Conservation (phyloP, 2,329 filamentous ascomycete species). For the Phoma sp. region DNA sequence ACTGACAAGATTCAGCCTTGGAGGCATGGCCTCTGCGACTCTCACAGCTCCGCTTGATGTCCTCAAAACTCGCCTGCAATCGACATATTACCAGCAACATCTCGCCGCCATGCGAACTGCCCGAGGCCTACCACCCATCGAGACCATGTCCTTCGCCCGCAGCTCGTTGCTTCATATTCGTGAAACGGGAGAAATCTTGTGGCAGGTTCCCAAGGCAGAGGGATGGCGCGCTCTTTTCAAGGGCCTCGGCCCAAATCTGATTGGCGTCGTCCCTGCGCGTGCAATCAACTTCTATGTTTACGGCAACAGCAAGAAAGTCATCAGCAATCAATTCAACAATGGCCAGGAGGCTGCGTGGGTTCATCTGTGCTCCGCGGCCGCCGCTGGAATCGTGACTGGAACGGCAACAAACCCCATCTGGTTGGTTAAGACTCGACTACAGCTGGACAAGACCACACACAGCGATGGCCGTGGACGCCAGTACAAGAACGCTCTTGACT, state of each 20-base stretch:
- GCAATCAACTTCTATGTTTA: constrained; percentile 95
- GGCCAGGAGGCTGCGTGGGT: constrained; percentile 74
- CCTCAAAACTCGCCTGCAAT: constrained; percentile 89
- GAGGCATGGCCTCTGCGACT: constrained; percentile 90
- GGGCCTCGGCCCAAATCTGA: constrained; percentile 85
- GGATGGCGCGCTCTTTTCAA: constrained; percentile 91
- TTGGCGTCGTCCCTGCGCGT: constrained; percentile 86
- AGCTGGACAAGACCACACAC: constrained; percentile 85
- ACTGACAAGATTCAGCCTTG: constrained; percentile 63
- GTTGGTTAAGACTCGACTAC: constrained; percentile 91
- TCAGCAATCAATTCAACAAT: constrained; percentile 75
- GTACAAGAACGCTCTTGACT: constrained; percentile 89
- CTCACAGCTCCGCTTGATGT: constrained; percentile 94
- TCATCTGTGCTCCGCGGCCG: constrained; percentile 76
- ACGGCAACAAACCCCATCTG: constrained; percentile 96
- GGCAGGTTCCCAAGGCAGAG: constrained; percentile 78
- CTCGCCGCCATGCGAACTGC: constrained; percentile 71
- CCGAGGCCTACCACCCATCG: constrained; percentile 59
- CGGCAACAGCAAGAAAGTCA: constrained; percentile 85
- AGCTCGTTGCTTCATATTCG: constrained; percentile 75
- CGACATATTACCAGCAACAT: constrained; percentile 90
- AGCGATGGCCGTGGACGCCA: constrained; percentile 65
- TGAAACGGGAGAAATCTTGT: constrained; percentile 86
- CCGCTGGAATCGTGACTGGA: constrained; percentile 82
- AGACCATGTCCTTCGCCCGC: constrained; percentile 67